Base-by-base conservation (phyloP, 1,139 yeast species). In the Kodamaea ohmeri region DNA sequence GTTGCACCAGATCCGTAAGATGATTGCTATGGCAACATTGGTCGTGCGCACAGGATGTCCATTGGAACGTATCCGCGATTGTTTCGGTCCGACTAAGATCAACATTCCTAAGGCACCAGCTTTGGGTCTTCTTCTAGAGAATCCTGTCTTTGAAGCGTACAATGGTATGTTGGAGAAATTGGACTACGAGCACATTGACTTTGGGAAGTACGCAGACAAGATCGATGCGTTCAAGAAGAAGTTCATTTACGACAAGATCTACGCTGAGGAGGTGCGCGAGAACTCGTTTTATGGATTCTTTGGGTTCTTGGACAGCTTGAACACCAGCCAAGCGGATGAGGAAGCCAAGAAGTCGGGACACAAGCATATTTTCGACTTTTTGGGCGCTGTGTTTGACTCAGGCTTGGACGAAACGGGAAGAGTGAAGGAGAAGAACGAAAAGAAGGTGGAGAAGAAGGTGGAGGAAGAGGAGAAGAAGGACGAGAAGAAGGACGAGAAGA, bases 81-180 rank as follows among this genome's bases (percentile, higher is more conserved):
- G 95, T 4, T 92, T 88, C 56, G 80, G 80, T 2, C 72, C 79
- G 2, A 74, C 75, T 32, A 85, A 82, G 52, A 76, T 92, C 44
- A 89, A 89, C 56, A 86, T 92, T 47, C 99, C 99, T 38, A 94
- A 92, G 63, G 98, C 97, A 0, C 99, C 99, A 4, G 95, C 97
- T 25, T 70, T 92, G 46, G 99, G 99, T 0, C 70, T 92, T 42
- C 65, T 94, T 37, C 73, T 92, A 42, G 98, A 94, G 55, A 80
- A 84, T 42, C 98, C 98, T 0, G 95, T 90, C 9, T 92, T 87
- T 60, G 95, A 85, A 39, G 83, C 87, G 6, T 88, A 85, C 60
- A 92, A 92, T 60, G 69, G 72, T 17, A 77, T 79, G 52, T 70
- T 92, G 48, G 73, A 75, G 42, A 80, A 80, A 44, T 78, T 83